Base-by-base conservation (phyloP, 257 asterid species). In the Osmanthus fragrans region DNA sequence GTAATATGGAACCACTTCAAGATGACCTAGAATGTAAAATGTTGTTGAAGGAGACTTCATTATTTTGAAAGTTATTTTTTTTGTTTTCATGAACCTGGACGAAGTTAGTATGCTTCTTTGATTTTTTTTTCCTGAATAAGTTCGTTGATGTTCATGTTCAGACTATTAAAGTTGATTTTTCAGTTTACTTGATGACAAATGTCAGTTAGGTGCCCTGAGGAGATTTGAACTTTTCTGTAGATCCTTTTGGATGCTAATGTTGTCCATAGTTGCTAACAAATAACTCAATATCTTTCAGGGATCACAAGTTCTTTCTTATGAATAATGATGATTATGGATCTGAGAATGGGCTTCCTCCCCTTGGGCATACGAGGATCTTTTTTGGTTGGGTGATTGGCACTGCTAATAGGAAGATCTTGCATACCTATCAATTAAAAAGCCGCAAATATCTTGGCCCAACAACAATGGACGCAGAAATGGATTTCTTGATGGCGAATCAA, bases 381-480 rank as follows among this genome's bases (percentile, higher is more conserved):
- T 96, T 96, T 79, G 97, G 99, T 29, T 87, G 98, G 74, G 99
- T 92, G 82, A 77, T 93, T 45, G 97, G 96, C 65, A 83, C 83
- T 83, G 86, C 97, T 47, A 94, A 96, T 87, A 93, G 99, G 91
- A 96, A 87, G 84, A 87, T 96, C 78, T 78, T 93, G 88, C 98
- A 93, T 27, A 93, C 89, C 36, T 96, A 96, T 87, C 97, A 96
- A 90, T 84, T 96, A 73, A 93, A 96, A 80, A 96, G 97, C 87
- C 99, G 98, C 36, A 92, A 82, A 73, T 96, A 96, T 84, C 97
- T 96, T 63, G 99, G 99, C 18, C 99, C 99, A 9, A 96, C 99
- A 15, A 98, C 99, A 83, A 92, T 96, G 98, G 99, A 96, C 85
- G 99, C 99, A 49, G 99, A 96, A 87, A 96, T 96, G 90, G 99